A percentile compares a stretch with the other conserved stretches of the same genome.
Conservation (phyloP, 78 protist genomes). For the Bigelowiella natans region DNA sequence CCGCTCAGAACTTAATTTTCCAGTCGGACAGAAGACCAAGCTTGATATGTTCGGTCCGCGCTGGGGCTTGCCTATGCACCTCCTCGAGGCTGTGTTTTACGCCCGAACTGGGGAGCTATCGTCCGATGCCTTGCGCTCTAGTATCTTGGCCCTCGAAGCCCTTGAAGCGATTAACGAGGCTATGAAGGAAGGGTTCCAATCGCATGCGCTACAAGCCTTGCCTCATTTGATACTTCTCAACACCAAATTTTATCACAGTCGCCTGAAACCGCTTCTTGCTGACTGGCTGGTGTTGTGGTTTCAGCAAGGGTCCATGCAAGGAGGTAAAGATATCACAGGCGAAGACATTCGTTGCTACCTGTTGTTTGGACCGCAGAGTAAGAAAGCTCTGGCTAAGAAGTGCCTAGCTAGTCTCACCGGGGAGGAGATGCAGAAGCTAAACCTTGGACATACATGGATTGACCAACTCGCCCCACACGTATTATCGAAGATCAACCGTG, state of each 20-base stretch:
- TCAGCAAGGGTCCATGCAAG: not conserved
- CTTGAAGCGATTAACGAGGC: not conserved
- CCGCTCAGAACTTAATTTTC: slow-evolving; percentile 62
- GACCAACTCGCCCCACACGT: slow-evolving; percentile 38
- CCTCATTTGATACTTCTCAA: slow-evolving; percentile 50
- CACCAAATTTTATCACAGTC: slow-evolving; percentile 18
- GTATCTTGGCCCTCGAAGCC: not conserved
- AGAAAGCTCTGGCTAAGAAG: not conserved
- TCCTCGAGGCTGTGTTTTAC: not conserved
- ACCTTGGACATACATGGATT: slow-evolving; percentile 32
- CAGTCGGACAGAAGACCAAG: slow-evolving; percentile 42
- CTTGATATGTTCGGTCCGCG: slow-evolving; percentile 10
- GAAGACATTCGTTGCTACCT: not conserved
- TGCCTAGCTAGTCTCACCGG: not conserved
- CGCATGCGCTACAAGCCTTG: slow-evolving; percentile 13
- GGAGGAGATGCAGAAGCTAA: slow-evolving; percentile 19
- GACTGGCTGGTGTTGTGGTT: slow-evolving; percentile 28
- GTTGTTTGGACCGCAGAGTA: not conserved
- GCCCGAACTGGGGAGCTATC: not conserved
- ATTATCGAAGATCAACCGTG: slow-evolving; percentile 51
- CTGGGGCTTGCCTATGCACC: not conserved
- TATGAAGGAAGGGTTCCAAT: not conserved
- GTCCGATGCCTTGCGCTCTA: not conserved
- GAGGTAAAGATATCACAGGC: not conserved
- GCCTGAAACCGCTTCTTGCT: slow-evolving; percentile 26